Percentiles rank a stretch among this genome's conserved stretches.
Conservation (phyloP, 202 grass and related monocot genomes). For the Setaria viridis region DNA sequence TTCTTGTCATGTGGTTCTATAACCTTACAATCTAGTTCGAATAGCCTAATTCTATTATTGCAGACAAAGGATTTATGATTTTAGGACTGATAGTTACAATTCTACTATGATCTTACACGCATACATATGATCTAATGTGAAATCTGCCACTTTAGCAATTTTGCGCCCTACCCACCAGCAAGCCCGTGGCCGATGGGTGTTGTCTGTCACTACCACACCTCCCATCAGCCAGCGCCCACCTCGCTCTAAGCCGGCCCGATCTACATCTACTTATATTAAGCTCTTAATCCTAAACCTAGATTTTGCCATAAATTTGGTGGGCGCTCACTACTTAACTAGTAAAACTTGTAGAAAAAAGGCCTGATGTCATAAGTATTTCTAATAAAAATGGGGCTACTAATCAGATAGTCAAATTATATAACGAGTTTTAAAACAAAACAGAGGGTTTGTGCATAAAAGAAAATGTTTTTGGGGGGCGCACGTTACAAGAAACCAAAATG, state of each 20-base stretch:
- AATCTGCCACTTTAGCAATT: not conserved
- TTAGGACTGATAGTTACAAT: not conserved
- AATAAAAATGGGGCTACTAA: not conserved
- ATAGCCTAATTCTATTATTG: not conserved
- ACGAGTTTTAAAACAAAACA: not conserved
- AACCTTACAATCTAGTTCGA: not conserved
- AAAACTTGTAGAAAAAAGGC: no score
- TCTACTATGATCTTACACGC: no score
- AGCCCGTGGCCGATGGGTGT: not conserved
- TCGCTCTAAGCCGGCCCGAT: not conserved
- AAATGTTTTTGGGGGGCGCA: not conserved
- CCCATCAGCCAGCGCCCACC: not conserved
- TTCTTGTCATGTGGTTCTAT: not conserved
- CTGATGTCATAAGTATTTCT: not conserved
- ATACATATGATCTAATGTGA: not conserved
- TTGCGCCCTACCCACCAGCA: not conserved
- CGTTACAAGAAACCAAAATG: slow-evolving; percentile 19
- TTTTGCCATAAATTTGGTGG: not conserved
- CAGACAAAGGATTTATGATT: not conserved
- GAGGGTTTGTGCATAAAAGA: not conserved
- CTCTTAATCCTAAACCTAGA: not conserved
- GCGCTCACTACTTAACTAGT: not conserved
- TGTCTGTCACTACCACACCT: not conserved
- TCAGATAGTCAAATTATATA: not conserved
- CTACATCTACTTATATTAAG: not conserved